Evolutionary conservation across 1,284 basidiomycete genomes (phyloP), one percentile per base, ranked within the genome.

Genomic region (Gastroboletus turbinatus): DNA sequence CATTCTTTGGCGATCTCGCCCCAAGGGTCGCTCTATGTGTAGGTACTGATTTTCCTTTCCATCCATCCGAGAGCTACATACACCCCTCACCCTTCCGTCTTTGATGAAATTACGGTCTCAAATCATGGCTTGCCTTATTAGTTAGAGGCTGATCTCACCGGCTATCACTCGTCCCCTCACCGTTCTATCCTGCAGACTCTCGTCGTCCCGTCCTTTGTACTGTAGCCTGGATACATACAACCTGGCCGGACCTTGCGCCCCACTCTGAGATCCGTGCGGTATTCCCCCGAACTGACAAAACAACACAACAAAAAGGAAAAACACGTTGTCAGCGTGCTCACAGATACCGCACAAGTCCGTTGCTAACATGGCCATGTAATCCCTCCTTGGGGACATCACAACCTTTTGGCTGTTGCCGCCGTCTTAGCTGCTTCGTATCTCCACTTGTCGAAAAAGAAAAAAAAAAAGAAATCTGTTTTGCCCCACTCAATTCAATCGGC

Each of bases 401-500:
- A 47, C 53, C 59, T 55, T n/a, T 52, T 43, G 35, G 13, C 44
- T 52, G 19, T 50, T 56, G 55, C 55, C 60, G 35, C 29, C 50
- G 46, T 60, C 56, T 46, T 27, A 35, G 29, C 54, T 1, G 53
- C 67, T 45, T 57, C 63, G 50, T 69, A 66, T 65, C 66, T 56
- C 63, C 66, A 62, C 62, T 63, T 29, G 55, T 10, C 19, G 4
- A 6, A 21, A 17, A 17, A 33, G 6, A n/a, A n/a, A 13, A 13
- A 30, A 11, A 35, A 21, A 6, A 21, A 25, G 39, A n/a, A 32
- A 46, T 25, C 48, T 13, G 39, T 52, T 27, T n/a, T 11, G 50
- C 57, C 45, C 55, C 57, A 57, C 52, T 23, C 52, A 49, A 69
- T 68, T 72, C 65, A 71, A 36, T 71, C 66, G 66, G 66, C 50